A percentile compares a stretch with the other conserved stretches of the same genome.
Conservation (phyloP, 2,329 filamentous ascomycete species). For the Neonectria ditissima region DNA sequence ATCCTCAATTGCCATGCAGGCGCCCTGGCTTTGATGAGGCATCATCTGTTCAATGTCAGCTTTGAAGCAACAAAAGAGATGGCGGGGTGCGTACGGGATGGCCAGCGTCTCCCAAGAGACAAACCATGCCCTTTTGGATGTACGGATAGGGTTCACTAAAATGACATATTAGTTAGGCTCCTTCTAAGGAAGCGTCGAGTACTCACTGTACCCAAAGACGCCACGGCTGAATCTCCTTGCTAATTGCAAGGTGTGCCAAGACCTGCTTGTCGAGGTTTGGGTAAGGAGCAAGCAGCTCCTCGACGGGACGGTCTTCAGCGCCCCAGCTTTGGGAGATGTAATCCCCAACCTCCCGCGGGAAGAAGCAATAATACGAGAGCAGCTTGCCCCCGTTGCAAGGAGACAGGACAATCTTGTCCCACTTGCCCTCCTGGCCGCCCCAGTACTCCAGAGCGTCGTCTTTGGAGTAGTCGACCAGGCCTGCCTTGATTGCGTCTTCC, state of each 20-base stretch:
- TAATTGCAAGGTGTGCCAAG: conserved; percentile 67
- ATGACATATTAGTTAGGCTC: background rate
- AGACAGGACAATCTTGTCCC: conserved; percentile 78
- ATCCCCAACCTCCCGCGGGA: conserved; percentile 61
- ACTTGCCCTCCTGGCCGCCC: conserved; percentile 73
- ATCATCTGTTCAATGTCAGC: conserved; percentile 64
- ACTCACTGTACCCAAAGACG: conserved; percentile 68
- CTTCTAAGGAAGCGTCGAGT: background rate
- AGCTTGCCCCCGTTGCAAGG: conserved; percentile 75
- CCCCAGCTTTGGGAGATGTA: conserved; percentile 72
- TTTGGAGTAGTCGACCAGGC: conserved; percentile 71
- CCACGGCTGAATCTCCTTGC: conserved; percentile 74
- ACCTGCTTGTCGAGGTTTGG: conserved; percentile 70
- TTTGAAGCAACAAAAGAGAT: background rate
- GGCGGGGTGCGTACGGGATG: conserved; percentile 63
- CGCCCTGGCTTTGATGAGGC: conserved; percentile 77
- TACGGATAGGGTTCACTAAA: conserved; percentile 66
- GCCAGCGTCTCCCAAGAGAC: conserved; percentile 73
- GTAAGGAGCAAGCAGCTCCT: conserved; percentile 71
- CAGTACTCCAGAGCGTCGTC: conserved; percentile 75
- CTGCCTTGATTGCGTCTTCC: conserved; percentile 68
- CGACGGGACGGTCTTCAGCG: conserved; percentile 61
- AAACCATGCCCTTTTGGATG: conserved; percentile 62
- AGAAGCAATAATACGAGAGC: conserved; percentile 78
- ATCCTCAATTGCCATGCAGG: conserved; percentile 77